Percentiles rank a stretch among this genome's conserved stretches.
Conservation (phyloP, 2,329 filamentous ascomycete genomes). For the Exophiala xenobiotica region DNA sequence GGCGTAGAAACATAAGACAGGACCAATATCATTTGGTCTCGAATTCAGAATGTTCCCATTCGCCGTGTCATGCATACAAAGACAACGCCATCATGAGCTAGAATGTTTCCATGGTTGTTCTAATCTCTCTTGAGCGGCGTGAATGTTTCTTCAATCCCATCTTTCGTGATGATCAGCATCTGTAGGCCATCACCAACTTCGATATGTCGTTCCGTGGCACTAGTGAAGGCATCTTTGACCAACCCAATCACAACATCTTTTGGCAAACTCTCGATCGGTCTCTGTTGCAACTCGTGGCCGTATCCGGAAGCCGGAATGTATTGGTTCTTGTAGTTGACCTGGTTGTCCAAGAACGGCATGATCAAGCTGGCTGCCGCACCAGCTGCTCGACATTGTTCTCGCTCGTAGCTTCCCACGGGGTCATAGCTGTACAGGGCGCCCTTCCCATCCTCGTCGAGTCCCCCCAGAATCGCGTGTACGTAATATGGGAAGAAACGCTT, state of each 20-base stretch:
- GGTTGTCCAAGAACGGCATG: slow-evolving; percentile 99
- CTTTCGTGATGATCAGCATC: slow-evolving; percentile 86
- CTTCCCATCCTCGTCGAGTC: slow-evolving; percentile 89
- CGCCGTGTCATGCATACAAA: slow-evolving; percentile 23
- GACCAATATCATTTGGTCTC: background rate
- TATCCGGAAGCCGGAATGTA: slow-evolving; percentile 82
- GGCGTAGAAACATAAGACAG: background rate
- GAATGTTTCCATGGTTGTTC: slow-evolving; percentile 18
- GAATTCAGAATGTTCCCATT: slow-evolving; percentile 9
- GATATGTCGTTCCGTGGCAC: slow-evolving; percentile 96
- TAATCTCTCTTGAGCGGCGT: slow-evolving; percentile 88
- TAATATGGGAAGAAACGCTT: slow-evolving; percentile 99
- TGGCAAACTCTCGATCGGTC: slow-evolving; percentile 59
- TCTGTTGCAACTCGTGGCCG: slow-evolving; percentile 74
- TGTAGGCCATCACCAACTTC: slow-evolving; percentile 96
- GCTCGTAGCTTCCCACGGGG: slow-evolving; percentile 94
- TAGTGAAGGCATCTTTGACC: slow-evolving; percentile 96
- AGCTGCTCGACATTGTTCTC: slow-evolving; percentile 91
- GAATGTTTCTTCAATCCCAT: slow-evolving; percentile 84
- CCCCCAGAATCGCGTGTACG: slow-evolving; percentile 88
- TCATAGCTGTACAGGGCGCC: slow-evolving; percentile 97
- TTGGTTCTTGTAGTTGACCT: slow-evolving; percentile 99
- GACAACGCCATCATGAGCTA: slow-evolving; percentile 2
- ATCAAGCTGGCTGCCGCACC: slow-evolving; percentile 91
- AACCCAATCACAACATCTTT: slow-evolving; percentile 72